Evolutionary conservation across 805 yeast genomes (phyloP).

Genomic region (Ogataea siamensis): DNA sequence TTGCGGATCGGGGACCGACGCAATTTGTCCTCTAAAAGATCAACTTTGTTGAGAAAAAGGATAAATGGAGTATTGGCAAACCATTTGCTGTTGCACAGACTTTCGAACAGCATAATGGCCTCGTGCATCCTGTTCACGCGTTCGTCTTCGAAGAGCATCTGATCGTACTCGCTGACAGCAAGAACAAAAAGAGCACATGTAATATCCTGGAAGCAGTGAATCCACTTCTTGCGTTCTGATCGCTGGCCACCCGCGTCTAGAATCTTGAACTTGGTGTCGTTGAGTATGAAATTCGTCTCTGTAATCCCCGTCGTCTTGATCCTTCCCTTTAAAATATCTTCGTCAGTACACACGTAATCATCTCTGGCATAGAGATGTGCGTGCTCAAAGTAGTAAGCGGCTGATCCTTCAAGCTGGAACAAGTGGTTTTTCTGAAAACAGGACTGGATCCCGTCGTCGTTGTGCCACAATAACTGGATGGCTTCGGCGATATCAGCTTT

Average conservation of each 20-base stretch:
- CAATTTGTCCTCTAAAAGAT: slow-evolving; percentile 72
- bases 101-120: slow-evolving; percentile 77
- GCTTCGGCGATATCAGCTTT: slow-evolving; percentile 69
- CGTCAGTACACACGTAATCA: slow-evolving; percentile 68
- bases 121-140: slow-evolving; percentile 89
- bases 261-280: slow-evolving; percentile 65
- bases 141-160: slow-evolving; percentile 85
- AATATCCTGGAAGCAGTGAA: slow-evolving; percentile 88
- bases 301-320: slow-evolving; percentile 96
- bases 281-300: slow-evolving; percentile 73
- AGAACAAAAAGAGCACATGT: slow-evolving; percentile 85
- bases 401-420: slow-evolving; percentile 83
- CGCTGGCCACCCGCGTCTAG: slow-evolving; percentile 97
- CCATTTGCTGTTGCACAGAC: slow-evolving; percentile 83
- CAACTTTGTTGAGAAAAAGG: slow-evolving; percentile 85
- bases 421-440: slow-evolving; percentile 63
- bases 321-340: slow-evolving; percentile 84
- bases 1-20: slow-evolving; percentile 59
- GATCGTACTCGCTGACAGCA: slow-evolving; percentile 91
- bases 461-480: slow-evolving; percentile 63
- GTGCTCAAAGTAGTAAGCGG: slow-evolving; percentile 75
- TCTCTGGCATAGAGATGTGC: slow-evolving; percentile 63
- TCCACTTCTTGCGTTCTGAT: slow-evolving; percentile 89
- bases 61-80: slow-evolving; percentile 84
- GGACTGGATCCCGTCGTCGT: slow-evolving; percentile 63